Evolutionary conservation across 2,329 filamentous ascomycete genomes (phyloP), one percentile per base, ranked within the genome.

Genomic region (Colletotrichum abscissum): DNA sequence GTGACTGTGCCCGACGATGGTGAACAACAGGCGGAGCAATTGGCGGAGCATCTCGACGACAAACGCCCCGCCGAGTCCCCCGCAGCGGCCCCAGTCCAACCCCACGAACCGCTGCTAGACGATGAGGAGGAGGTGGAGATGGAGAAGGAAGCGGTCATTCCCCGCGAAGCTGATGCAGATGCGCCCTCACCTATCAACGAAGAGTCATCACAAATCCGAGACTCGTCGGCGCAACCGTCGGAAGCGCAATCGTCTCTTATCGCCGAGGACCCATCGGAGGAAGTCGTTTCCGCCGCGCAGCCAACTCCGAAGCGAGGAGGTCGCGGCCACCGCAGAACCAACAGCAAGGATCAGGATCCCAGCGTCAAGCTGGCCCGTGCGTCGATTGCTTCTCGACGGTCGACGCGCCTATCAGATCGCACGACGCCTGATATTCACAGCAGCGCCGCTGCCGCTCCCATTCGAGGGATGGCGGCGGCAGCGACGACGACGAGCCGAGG

Each of bases 381-480:
- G 19, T 73, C 74, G 14, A 70, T 75, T 52, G 74, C 74, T 38
- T 73, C 73, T 2, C 69, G 74, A 67, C 73, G 74, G 54, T 73
- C 74, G 12, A 75, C 73, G 35, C 69, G 73, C 42, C 62, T 73
- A 38, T 73, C 73, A 62, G 73, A 75, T 64, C 73, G 69, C 24
- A 73, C 73, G 24, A 74, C 73, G 35, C 74, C 74, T 62, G 73
- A 75, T 9, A 49, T n/a, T 9, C 19, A n/a, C 24, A 73, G 59
- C 33, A 35, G 11, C 33, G 33, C 33, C 33, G 33, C 33, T 42
- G 38, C 38, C 16, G 38, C 38, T 42, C 33, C 33, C 35, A 63
- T 64, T 30, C 74, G 75, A n/a, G 52, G 77, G n/a, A 78, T 78
- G 42, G 78, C 78, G 5, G 16, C 78, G 42, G 78, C 78, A 16